A percentile compares a stretch with the other conserved stretches of the same genome.
Conservation (phyloP, 192 early-diverging fungal species). For the Cetraspora pellucida region DNA sequence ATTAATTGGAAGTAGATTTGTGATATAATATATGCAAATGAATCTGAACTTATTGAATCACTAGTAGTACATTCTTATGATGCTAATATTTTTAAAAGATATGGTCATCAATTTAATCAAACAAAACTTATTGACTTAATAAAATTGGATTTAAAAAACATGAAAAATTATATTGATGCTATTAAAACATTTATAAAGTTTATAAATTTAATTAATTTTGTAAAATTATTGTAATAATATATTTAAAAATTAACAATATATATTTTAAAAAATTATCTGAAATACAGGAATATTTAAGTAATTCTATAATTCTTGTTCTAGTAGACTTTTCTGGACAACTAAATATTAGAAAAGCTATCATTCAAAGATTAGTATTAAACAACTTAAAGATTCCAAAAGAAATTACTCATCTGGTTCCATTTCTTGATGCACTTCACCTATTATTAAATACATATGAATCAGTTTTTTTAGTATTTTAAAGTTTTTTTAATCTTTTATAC, state of each 20-base stretch:
- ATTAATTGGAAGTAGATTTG: background rate
- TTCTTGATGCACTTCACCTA: constrained; percentile 1
- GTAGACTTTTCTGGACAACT: constrained; percentile 4
- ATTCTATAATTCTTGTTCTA: background rate
- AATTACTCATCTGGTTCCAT: background rate
- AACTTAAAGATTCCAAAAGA: background rate
- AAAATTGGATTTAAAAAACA: background rate
- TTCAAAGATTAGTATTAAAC: background rate
- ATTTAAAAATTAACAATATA: background rate
- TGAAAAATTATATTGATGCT: background rate
- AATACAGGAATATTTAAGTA: background rate
- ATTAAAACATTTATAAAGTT: background rate
- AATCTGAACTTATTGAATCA: background rate
- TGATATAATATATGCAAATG: background rate
- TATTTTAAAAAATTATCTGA: background rate
- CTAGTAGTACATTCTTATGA: constrained; percentile 15
- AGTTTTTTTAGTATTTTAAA: constrained; percentile 9
- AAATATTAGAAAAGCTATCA: constrained; percentile 1
- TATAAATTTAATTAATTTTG: background rate
- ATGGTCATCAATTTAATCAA: background rate
- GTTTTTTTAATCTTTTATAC: constrained; percentile 15
- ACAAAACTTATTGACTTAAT: constrained; percentile 3
- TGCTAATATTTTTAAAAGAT: background rate
- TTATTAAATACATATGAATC: constrained; percentile 15
- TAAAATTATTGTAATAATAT: background rate